Base-by-base conservation (phyloP, 2,329 filamentous ascomycete genomes). In the Fusarium guadeloupense region DNA sequence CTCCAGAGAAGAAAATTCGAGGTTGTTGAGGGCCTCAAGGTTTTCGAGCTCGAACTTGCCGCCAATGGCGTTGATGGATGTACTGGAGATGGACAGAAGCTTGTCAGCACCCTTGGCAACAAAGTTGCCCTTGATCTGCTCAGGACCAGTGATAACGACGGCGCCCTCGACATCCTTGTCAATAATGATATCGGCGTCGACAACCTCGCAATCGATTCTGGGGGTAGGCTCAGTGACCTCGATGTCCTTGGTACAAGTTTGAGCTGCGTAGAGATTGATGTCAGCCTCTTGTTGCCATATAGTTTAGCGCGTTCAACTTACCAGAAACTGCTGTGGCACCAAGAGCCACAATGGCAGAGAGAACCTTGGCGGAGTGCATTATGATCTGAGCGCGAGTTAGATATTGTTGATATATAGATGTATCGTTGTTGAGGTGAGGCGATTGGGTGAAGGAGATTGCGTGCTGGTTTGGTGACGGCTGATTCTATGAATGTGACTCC, bases 41-140 rank as follows among this genome's bases (percentile, higher is more conserved):
- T 86, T 86, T 67, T 84, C 79, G 62, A 98, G 80, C 55, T 79
- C 76, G 81, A 97, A 93, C n/a, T 75, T 77, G 42, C 89, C 88
- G 41, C 82, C 83, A 72, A 99, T 90, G 44, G 79, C 78, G 64
- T 78, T 73, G 63, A 98, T 82, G 50, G 83, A 81, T 59, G 78
- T 75, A 62, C 86, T 89, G 47, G 80, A 77, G 59, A 97, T 76
- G 52, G 80, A 82, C 70, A 85, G 85, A 59, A 97, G 78, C 39
- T 70, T 66, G 8, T 73, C 69, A 62, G 84, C 81, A 62, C 87
- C 85, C 77, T 92, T 89, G 73, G 85, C 77, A 39, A 84, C 82
- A 52, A 90, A 73, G 71, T 83, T 79, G 62, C 86, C 86, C 45
- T 78, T 78, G 70, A 90, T 82, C 60, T 80, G 68, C 71, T 84